A percentile compares a stretch with the other conserved stretches of the same genome.
Evolutionary conservation across 129 eudicot species (phyloP).

Genomic region (Artemisia tridentata): DNA sequence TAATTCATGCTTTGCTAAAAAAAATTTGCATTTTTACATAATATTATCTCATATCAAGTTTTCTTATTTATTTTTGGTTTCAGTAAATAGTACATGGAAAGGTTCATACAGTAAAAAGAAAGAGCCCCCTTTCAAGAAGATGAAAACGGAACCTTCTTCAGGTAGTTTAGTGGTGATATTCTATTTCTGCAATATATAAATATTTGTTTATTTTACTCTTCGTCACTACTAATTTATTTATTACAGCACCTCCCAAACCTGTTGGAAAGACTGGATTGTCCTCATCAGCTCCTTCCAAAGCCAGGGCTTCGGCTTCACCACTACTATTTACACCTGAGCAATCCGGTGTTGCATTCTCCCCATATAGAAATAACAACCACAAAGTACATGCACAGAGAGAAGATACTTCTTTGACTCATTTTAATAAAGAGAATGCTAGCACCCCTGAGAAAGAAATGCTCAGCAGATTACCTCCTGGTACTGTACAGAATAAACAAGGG

Average conservation of each 20-base stretch:
- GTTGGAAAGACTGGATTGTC: constrained; percentile 57
- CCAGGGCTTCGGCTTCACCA: constrained; percentile 75
- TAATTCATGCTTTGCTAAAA: too few species aligned
- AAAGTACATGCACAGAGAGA: constrained; percentile 49
- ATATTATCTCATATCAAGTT: neutral
- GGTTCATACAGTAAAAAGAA: constrained; percentile 64
- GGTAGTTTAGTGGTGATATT: constrained; percentile 41
- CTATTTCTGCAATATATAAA: constrained; percentile 5
- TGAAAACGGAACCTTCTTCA: constrained; percentile 68
- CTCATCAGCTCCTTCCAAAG: constrained; percentile 53
- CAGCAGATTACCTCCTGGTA: constrained; percentile 34
- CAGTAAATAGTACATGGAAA: constrained; percentile 78
- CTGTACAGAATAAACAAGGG: constrained; percentile 37
- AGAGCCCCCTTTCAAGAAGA: constrained; percentile 81
- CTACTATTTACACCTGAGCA: constrained; percentile 60
- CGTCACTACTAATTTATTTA: constrained; percentile 10
- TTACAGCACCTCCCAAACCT: constrained; percentile 60
- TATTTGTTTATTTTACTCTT: constrained; percentile 13
- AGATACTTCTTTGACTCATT: constrained; percentile 37
- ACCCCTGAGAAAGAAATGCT: constrained; percentile 59
- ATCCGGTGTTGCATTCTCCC: constrained; percentile 55
- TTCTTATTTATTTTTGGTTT: constrained; percentile 20
- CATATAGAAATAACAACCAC: constrained; percentile 50
- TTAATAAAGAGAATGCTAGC: constrained; percentile 43
- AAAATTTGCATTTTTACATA: too few species aligned